Base-by-base conservation (phyloP, 75 land plant genomes). In the Selaginella tamariscina region DNA sequence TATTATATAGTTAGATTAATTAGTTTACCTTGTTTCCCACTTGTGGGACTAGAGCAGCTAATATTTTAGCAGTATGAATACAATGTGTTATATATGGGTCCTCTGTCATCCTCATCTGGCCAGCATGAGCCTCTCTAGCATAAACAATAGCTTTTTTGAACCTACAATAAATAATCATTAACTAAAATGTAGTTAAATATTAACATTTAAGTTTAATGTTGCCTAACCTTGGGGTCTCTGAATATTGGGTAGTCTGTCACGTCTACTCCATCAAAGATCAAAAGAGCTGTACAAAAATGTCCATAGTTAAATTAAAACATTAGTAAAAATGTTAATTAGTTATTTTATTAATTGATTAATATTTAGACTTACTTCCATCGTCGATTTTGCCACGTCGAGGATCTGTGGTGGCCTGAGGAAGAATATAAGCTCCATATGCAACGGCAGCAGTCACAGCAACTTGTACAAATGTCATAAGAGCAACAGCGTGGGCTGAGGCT, bases 81-180 rank as follows among this genome's bases (percentile, higher is more conserved):
- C 98, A 89, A 57, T 93, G 96, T 5, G 91, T 79, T 33, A 93
- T 65, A 69, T 93, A 93, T 1, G 98, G 91, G 8, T 93, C 98
- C 44, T 95, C 96, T 24, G 96, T 86, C 78, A 78, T 93, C 59
- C 98, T 69, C 1, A 82, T 70, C 74, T 93, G 98, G 5, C 91
- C 98, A 75, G 71, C 64, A 64, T 93, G 98, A 65, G 98, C 98
- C 74, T 77, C 93, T 70, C 78, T 79, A 30, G 98, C 90, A 84
- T 86, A 93, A 26, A 70, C 77, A 64, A 89, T 77, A 70, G 98
- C 96, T 77, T 83, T 85, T n/a, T 55, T 78, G 88, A 44, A 93
- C 91, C 98, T 93, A 80, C 77, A 82, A 63, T 21, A n/a, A 27
- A 21, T 2, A 31, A 29, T 18, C 68, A 66, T 31, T 31, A 2